Evolutionary conservation across 2,329 filamentous ascomycete genomes (phyloP), one percentile per base, ranked within the genome.

Genomic region (Paecilomyces niveus): DNA sequence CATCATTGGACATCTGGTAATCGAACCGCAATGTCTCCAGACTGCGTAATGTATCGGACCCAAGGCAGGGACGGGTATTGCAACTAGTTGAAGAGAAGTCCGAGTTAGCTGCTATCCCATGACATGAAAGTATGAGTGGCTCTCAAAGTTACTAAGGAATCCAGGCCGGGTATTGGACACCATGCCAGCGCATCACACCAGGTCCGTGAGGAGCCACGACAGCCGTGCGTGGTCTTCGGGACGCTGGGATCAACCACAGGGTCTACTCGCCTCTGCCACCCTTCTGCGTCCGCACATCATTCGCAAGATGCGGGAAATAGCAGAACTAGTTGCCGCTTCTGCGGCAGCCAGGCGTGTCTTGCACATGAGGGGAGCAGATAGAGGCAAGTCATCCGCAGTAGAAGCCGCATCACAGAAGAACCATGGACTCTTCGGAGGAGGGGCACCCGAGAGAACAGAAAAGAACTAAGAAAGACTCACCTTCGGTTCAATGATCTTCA

Each of bases 401-500:
- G 24, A 26, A 26, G 24, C 24, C 24, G 24, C 18, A 45, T 8
- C 35, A 8, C 5, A 18, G 6, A 7, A 45, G 39, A 45, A 6
- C 5, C 9, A 18, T 9, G 39, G 39, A 45, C 15, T 18, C 3
- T 45, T 45, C 15, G 39, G 7, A 18, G 15, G n/a, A n/a, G 39
- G n/a, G n/a, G 39, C 39, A 45, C 15, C 39, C n/a, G 22, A 21
- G 26, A 52, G 29, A 22, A 29, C 51, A 55, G 26, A 57, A 59
- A 18, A 39, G 51, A 52, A 26, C 39, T 53, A 21, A 55, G 3
- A 63, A n/a, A 39, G 52, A 75, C 85, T 69, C 80, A 96, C 93
- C 90, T 99, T 99, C 53, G 94, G 94, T 78, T 99, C 94, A 63
- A 96, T 97, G 70, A 99, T 99, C 84, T 99, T 99, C 74, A 99